phyloP scores from a whole-genome alignment of 352 stramenopile species.

The Thalassiosira hispida region DNA sequence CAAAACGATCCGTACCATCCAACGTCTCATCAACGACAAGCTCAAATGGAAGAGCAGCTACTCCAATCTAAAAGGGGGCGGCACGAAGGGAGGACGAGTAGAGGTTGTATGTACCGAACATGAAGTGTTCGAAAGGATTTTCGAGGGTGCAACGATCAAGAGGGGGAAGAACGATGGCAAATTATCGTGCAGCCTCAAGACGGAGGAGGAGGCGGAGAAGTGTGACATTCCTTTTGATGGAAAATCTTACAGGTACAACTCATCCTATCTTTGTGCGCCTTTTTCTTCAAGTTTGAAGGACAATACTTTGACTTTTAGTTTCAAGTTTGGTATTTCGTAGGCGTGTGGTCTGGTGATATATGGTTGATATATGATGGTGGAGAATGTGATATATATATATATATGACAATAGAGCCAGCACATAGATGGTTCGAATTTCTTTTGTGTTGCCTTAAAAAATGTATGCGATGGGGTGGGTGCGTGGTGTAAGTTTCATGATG shows the following conservation, averaged over 20 bases:
- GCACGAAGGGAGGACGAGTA: slow-evolving; percentile 9
- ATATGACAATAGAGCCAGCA: too few relatives aligned
- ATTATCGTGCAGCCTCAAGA: slow-evolving; percentile 26
- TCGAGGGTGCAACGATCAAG: slow-evolving; percentile 17
- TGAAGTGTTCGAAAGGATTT: slow-evolving; percentile 21
- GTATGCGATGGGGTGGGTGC: too few relatives aligned
- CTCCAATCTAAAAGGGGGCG: slow-evolving; percentile 7
- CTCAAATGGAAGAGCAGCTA: slow-evolving; percentile 31
- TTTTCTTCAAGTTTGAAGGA: slow-evolving; percentile 17
- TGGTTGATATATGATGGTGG: too few relatives aligned
- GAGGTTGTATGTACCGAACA: slow-evolving; percentile 13
- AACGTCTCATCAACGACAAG: slow-evolving; percentile 23
- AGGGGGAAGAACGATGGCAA: slow-evolving; percentile 22
- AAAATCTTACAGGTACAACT: slow-evolving; percentile 8
- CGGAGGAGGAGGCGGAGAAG: slow-evolving; percentile 16
- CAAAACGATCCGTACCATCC: slow-evolving; percentile 3
- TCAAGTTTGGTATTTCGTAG: slow-evolving; percentile 21
- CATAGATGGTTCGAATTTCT: too few relatives aligned
- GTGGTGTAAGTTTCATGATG: too few relatives aligned
- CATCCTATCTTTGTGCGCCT: slow-evolving; percentile 2
- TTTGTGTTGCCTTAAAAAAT: too few relatives aligned
- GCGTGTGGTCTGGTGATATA: background rate
- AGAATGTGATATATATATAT: too few relatives aligned
- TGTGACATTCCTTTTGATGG: slow-evolving; percentile 1
- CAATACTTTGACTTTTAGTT: slow-evolving; percentile 20